These are phyloP conservation scores for Taiozyma sp. DNA, from an alignment of 1,139 yeast species.

Conservation along the genomic window DNA sequence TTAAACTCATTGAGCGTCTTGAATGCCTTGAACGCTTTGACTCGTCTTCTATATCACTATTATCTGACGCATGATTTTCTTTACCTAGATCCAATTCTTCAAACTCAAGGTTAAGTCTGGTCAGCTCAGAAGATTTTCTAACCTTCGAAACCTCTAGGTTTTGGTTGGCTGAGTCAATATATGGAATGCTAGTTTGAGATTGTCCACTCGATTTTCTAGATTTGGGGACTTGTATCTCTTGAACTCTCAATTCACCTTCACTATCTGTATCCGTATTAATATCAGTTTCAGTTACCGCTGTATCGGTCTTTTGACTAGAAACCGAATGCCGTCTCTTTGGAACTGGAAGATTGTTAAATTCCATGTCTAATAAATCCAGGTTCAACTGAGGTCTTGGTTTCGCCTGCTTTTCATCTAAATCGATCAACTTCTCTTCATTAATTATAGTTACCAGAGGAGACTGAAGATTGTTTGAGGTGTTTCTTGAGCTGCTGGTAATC, in stretches of 20 bases:
- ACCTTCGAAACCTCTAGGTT: background rate
- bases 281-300: background rate
- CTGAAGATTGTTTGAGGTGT: background rate
- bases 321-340: background rate
- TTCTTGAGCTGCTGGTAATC: background rate
- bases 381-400: conserved; percentile 16
- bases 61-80: background rate
- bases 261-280: conserved; percentile 12
- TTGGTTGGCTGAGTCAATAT: background rate
- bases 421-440: conserved; percentile 13
- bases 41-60: conserved; percentile 2
- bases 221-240: conserved; percentile 15
- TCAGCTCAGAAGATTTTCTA: conserved; percentile 17
- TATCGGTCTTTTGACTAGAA: background rate
- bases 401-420: conserved; percentile 9
- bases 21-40: conserved; percentile 5
- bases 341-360: conserved; percentile 3
- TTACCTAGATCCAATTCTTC: conserved; percentile 20
- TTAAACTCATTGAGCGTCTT: conserved; percentile 15
- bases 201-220: background rate
- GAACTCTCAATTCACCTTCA: conserved; percentile 18
- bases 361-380: conserved; percentile 16
- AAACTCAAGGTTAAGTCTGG: conserved; percentile 15
- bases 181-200: background rate
- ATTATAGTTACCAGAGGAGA: conserved; percentile 8